These are phyloP conservation scores for Oryza punctata DNA, from an alignment of 176 grass and related monocot genomes.

Conservation along the genomic window DNA sequence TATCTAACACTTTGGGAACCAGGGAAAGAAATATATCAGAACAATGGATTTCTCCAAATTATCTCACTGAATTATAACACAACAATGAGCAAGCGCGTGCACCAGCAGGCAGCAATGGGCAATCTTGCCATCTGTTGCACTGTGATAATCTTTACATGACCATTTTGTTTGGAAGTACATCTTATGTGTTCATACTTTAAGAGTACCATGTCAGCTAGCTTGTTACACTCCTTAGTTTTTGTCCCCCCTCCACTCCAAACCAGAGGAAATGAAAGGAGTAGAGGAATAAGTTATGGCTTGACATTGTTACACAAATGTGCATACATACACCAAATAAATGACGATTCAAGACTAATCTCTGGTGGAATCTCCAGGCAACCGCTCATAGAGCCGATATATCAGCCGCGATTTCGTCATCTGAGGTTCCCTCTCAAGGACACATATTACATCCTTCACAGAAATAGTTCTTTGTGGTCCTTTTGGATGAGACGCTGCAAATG, in stretches of 20 bases:
- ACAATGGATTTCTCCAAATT: neutral
- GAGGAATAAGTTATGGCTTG: neutral
- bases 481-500: constrained; percentile 21
- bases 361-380: constrained; percentile 30
- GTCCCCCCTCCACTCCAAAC: neutral
- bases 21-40: neutral
- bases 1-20: neutral
- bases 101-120: neutral
- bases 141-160: constrained; percentile 13
- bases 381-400: constrained; percentile 70
- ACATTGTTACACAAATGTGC: neutral
- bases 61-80: constrained; percentile 1
- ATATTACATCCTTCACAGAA: constrained; percentile 81
- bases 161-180: constrained; percentile 1
- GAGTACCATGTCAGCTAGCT: neutral
- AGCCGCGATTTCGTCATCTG: constrained; percentile 86
- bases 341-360: constrained; percentile 32
- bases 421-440: constrained; percentile 77
- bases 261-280: neutral
- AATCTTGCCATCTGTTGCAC: neutral
- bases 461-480: constrained; percentile 58
- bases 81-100: neutral
- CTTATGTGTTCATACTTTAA: constrained; percentile 4
- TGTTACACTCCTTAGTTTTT: neutral
- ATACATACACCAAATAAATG: neutral